Conservation (phyloP, 257 asterid species). For the Plantago elongata region DNA sequence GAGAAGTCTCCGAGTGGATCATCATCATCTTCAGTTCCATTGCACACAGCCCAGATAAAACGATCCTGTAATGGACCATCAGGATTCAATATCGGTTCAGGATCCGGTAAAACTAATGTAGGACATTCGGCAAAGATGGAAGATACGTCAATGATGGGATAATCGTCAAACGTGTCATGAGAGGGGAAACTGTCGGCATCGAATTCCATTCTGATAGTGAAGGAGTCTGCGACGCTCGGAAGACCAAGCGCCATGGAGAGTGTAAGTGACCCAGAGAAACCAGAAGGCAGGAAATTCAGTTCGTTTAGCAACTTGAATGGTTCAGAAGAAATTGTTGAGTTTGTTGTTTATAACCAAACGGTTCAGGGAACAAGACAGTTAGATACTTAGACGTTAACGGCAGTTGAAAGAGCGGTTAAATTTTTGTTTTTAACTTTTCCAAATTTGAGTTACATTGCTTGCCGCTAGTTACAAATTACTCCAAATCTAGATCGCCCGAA, state of each 20-base stretch:
- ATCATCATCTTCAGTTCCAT: conserved; percentile 18
- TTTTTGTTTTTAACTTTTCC: too few species aligned
- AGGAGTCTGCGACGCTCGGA: conserved; percentile 45
- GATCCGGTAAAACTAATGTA: conserved; percentile 7
- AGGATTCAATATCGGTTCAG: conserved; percentile 12
- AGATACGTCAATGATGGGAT: conserved; percentile 3
- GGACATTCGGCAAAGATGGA: conserved; percentile 24
- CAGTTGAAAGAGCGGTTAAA: conserved; percentile 13
- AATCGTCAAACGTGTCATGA: conserved; percentile 28
- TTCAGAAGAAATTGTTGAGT: neutral
- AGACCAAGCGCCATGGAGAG: conserved; percentile 51
- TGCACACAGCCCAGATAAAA: conserved; percentile 25
- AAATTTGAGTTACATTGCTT: too few species aligned
- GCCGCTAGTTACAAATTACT: too few species aligned
- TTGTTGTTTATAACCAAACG: neutral
- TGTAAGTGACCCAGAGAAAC: too few species aligned
- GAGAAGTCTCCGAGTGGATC: neutral
- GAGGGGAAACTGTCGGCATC: conserved; percentile 8
- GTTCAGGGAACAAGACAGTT: neutral
- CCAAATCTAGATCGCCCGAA: too few species aligned
- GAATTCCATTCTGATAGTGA: conserved; percentile 25
- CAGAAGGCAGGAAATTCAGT: neutral
- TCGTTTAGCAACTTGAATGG: neutral
- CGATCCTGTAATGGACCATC: conserved; percentile 40
- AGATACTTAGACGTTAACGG: neutral